phyloP scores from a whole-genome alignment of 768 basidiomycete species.

The Arthromyces matolae region DNA sequence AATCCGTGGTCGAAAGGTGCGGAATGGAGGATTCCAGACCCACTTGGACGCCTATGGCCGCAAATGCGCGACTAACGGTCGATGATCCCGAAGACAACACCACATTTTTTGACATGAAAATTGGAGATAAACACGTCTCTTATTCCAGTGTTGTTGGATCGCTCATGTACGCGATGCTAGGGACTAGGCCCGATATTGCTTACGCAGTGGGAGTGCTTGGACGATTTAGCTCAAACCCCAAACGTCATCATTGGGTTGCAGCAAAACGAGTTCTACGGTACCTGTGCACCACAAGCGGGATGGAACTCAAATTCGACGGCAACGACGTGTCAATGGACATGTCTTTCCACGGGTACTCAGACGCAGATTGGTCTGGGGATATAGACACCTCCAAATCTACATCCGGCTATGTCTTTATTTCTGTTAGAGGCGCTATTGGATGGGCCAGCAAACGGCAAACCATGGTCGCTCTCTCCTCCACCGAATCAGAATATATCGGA shows the following conservation, averaged over 20 bases:
- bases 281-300: no score
- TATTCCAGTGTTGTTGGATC: background rate
- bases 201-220: no score
- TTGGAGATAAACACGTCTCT: background rate
- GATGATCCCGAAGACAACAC: background rate
- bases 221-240: background rate
- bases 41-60: background rate
- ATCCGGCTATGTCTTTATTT: background rate
- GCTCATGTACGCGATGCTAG: no score
- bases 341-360: no score
- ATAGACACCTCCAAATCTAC: background rate
- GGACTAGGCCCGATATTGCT: no score
- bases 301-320: no score
- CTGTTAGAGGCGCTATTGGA: background rate
- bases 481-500: no score
- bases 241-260: background rate
- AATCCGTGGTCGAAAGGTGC: background rate
- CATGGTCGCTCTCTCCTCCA: background rate
- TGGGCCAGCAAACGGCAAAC: background rate
- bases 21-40: background rate
- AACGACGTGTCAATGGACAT: no score
- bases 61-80: background rate
- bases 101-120: background rate
- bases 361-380: no score
- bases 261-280: background rate